A percentile compares a stretch with the other conserved stretches of the same genome.
phyloP scores from a whole-genome alignment of 257 asterid species.

The Ligustrum vulgare region DNA sequence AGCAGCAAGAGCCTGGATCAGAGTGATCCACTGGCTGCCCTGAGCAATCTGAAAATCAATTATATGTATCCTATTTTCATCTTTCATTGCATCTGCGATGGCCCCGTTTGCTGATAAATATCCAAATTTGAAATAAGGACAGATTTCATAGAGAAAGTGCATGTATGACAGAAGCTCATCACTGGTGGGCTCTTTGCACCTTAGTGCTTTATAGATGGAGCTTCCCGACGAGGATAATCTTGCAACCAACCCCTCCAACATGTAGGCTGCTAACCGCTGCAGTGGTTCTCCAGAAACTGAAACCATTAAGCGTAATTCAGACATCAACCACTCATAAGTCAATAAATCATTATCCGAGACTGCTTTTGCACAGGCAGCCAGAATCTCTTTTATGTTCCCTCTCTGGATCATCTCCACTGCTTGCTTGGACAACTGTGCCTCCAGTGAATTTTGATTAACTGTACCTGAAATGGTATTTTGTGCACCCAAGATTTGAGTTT shows the following conservation, averaged over 20 bases:
- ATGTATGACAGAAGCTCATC: slow-evolving; percentile 30
- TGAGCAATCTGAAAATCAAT: slow-evolving; percentile 35
- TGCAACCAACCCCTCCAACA: slow-evolving; percentile 39
- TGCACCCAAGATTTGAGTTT: slow-evolving; percentile 14
- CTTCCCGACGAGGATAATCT: slow-evolving; percentile 32
- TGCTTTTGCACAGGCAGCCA: slow-evolving; percentile 34
- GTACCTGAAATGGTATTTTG: background rate
- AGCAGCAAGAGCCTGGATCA: slow-evolving; percentile 33
- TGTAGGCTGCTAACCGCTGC: slow-evolving; percentile 37
- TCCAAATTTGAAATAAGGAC: slow-evolving; percentile 40
- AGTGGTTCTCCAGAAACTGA: slow-evolving; percentile 32
- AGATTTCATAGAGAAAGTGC: slow-evolving; percentile 35
- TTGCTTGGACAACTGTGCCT: slow-evolving; percentile 15
- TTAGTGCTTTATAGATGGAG: slow-evolving; percentile 32
- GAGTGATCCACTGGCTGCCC: slow-evolving; percentile 39
- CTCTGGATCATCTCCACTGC: slow-evolving; percentile 23
- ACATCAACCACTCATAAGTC: slow-evolving; percentile 26
- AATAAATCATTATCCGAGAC: slow-evolving; percentile 14
- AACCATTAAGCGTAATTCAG: slow-evolving; percentile 26
- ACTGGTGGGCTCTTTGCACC: slow-evolving; percentile 33
- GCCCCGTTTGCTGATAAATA: slow-evolving; percentile 39
- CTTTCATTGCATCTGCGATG: slow-evolving; percentile 37
- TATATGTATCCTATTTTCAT: slow-evolving; percentile 28
- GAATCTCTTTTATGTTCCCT: slow-evolving; percentile 20
- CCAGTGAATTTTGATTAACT: slow-evolving; percentile 15